These are phyloP conservation scores for Colletotrichum caudatum DNA, from an alignment of 2,329 filamentous ascomycete genomes.

Conservation along the genomic window DNA sequence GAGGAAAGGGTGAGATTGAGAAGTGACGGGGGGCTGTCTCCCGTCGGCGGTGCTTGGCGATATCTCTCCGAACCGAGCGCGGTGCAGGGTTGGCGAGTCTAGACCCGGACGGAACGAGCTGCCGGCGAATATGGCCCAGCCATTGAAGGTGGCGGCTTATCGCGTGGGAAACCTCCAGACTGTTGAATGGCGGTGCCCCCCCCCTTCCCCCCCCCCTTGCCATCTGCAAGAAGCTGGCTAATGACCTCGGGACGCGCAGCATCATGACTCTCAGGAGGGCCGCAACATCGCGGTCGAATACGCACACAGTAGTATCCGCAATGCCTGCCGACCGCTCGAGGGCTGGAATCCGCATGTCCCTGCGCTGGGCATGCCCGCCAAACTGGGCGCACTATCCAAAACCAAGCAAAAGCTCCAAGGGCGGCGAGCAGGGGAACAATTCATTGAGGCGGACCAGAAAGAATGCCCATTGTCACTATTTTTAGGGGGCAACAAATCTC, in stretches of 20 bases:
- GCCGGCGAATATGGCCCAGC: conserved; percentile 6
- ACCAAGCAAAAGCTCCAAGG: neutral
- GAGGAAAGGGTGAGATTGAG: conserved; percentile 33
- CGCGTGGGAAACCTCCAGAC: neutral
- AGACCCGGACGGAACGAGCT: conserved; percentile 24
- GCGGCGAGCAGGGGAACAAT: neutral
- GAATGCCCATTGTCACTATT: neutral
- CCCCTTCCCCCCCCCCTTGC: neutral
- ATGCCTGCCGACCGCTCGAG: conserved; percentile 6
- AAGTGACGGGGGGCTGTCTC: conserved; percentile 13
- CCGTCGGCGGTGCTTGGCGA: conserved; percentile 16
- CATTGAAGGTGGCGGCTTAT: conserved; percentile 5
- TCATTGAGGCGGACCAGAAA: conserved; percentile 3
- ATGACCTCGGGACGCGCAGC: neutral
- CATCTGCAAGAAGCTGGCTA: conserved; percentile 1
- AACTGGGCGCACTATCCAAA: neutral
- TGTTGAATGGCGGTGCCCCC: neutral
- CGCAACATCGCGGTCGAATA: neutral
- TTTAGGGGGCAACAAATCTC: conserved; percentile 9
- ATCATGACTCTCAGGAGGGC: too few relatives aligned
- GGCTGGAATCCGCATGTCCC: neutral
- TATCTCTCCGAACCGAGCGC: conserved; percentile 22
- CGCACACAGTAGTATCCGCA: neutral
- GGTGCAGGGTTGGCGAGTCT: conserved; percentile 12
- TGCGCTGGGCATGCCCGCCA: conserved; percentile 7